phyloP scores from a whole-genome alignment of 1,139 yeast genomes.

The Candida sanyaensis region DNA sequence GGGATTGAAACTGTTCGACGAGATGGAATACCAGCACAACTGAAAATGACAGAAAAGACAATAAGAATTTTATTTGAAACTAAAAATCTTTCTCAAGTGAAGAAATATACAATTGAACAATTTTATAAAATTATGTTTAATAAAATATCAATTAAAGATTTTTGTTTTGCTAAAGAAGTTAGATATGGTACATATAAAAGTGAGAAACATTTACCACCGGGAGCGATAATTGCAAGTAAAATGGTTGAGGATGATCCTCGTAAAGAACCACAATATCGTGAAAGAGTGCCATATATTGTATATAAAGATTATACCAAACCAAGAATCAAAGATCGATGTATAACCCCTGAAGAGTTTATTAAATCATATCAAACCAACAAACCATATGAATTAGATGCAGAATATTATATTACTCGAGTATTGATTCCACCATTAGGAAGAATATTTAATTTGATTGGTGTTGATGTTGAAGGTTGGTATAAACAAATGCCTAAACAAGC shows the following conservation, averaged over 20 bases:
- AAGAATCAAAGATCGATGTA: conserved; percentile 74
- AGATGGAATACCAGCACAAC: conserved; percentile 94
- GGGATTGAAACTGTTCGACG: conserved; percentile 94
- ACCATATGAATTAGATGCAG: conserved; percentile 63
- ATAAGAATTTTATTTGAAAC: conserved; percentile 72
- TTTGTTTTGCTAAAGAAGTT: conserved; percentile 91
- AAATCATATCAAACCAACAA: conserved; percentile 31
- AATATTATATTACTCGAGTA: conserved; percentile 81
- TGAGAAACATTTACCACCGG: conserved; percentile 79
- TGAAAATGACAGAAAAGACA: conserved; percentile 72
- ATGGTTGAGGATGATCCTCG: conserved; percentile 65
- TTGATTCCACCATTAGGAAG: conserved; percentile 89
- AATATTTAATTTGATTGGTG: conserved; percentile 80
- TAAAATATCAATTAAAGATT: conserved; percentile 71
- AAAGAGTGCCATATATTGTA: conserved; percentile 86
- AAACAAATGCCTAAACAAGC: conserved; percentile 57
- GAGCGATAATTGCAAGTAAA: conserved; percentile 76
- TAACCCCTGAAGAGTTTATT: conserved; percentile 74
- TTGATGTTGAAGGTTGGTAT: conserved; percentile 77
- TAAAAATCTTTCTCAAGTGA: conserved; percentile 68
- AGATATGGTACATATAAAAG: conserved; percentile 79
- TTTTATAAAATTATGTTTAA: conserved; percentile 66
- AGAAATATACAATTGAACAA: conserved; percentile 61
- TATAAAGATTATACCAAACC: conserved; percentile 64
- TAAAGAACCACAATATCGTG: conserved; percentile 83